Evolutionary conservation across 345 rosid genomes (phyloP).

Genomic region (Linum usitatissimum): DNA sequence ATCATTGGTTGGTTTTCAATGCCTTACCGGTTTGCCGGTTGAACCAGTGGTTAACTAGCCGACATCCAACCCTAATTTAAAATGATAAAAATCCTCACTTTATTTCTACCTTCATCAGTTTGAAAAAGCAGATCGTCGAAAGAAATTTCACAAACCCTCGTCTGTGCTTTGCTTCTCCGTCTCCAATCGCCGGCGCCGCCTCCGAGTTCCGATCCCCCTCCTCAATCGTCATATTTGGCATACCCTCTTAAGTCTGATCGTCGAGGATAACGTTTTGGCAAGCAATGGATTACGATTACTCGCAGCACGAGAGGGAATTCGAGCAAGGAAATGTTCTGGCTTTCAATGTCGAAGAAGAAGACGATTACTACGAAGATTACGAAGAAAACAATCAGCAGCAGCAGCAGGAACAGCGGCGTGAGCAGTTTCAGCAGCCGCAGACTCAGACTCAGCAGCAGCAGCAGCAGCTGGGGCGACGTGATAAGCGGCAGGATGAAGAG

Average conservation of each 20-base stretch:
- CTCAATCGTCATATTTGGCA: neutral
- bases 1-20: too few relatives aligned
- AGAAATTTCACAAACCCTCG: neutral
- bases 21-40: too few relatives aligned
- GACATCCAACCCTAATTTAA: neutral
- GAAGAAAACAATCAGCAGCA: neutral
- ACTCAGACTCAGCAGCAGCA: neutral
- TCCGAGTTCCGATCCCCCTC: neutral
- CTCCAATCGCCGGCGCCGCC: neutral
- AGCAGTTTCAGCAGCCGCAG: neutral
- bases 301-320: neutral
- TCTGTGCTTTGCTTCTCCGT: neutral
- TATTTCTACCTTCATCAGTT: neutral
- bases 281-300: slow-evolving; percentile 5
- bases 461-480: neutral
- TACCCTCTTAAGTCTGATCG: neutral
- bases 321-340: neutral
- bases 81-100: neutral
- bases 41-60: too few relatives aligned
- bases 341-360: slow-evolving; percentile 1
- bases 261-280: neutral
- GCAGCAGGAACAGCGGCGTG: neutral
- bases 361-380: neutral
- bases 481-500: neutral
- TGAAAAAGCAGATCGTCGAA: neutral